Evolutionary conservation across 176 grass and related monocot genomes (phyloP), one percentile per base, ranked within the genome.

Genomic region (Zizania latifolia): DNA sequence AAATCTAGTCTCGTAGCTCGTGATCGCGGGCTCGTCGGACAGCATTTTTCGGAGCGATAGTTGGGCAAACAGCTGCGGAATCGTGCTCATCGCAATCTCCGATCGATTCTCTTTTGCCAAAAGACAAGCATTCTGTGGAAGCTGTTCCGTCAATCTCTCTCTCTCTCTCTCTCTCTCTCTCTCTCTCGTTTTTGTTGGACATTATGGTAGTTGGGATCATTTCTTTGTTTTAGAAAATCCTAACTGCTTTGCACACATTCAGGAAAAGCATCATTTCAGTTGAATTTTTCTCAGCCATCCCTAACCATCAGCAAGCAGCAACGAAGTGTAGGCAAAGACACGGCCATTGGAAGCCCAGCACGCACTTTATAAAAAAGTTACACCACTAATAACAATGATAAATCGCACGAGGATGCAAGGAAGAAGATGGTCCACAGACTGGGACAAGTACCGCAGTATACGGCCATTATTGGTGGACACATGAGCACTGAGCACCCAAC

Each of bases 391-490:
- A 31, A 53, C 15, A 66, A 50, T 65, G 12, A 38, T 39, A 0
- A 8, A 10, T 1, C 51, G 8, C 10, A 24, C 4, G 37, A 29
- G 58, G 41, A 50, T 31, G 33, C n/a, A n/a, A 8, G 46, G 3
- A 50, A 17, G 46, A 21, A n/a, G 17, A 50, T 50, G 46, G n/a
- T 21, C 46, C 46, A 50, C 46, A 16, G 65, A 58, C 4, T 57
- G 15, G 40, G 10, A 21, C 32, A 70, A 75, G 38, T 75, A 72
- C 48, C 50, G 6, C 58, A 62, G 75, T n/a, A 75, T 84, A 80
- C 81, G 86, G 57, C 9, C 54, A 90, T 82, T 93, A 93, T 85
- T 79, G 58, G 58, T 86, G 72, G 64, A 65, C 85, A 92, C 82
- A 63, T n/a, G n/a, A n/a, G n/a, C n/a, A n/a, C n/a, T 32, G 62